Evolutionary conservation across 306 rosid genomes (phyloP), one percentile per base, ranked within the genome.

Genomic region (Bauhinia variegata): DNA sequence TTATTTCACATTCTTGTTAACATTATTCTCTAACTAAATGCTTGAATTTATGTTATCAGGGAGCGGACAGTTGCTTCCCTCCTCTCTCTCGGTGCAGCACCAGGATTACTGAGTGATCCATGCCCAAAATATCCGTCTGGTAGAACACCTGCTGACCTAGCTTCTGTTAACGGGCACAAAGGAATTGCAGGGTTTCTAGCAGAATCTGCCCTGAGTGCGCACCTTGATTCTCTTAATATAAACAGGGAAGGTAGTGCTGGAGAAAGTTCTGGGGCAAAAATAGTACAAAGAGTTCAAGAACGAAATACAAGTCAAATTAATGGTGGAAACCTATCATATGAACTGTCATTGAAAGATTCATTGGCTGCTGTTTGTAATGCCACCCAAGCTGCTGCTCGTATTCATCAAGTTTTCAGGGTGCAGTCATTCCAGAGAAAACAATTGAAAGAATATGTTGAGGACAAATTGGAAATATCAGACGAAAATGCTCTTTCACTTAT

Each of bases 141-240:
- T 41, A 82, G 86, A 79, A 80, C 95, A 64, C 95, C 97, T 58
- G 90, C 96, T 11, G 97, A 89, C 73, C 82, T 92, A 67, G 96
- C 97, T 34, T 89, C 88, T 54, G 80, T 68, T 32, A 82, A 77
- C 55, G 96, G 95, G 58, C 96, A 89, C 81, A 89, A 92, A 75
- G 97, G 97, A 72, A 89, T 92, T 65, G 89, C 96, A 51, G 97
- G 95, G 61, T 89, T 83, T 85, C 96, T 92, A 68, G 90, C 95
- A 46, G 95, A 89, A 56, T 74, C 82, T 69, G 80, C 73, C 33
- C 67, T 89, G 55, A 82, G 82, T 64, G 78, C 83, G 15, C 95
- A 85, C 39, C 88, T 92, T 18, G 16, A 43, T 67, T 80, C 79
- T 67, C 79, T 91, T 74, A 75, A 82, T 66, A 65, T 91, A 74